A percentile compares a stretch with the other conserved stretches of the same genome.
Evolutionary conservation across 768 basidiomycete genomes (phyloP).

Genomic region (Lactifluus hygrophoroides): DNA sequence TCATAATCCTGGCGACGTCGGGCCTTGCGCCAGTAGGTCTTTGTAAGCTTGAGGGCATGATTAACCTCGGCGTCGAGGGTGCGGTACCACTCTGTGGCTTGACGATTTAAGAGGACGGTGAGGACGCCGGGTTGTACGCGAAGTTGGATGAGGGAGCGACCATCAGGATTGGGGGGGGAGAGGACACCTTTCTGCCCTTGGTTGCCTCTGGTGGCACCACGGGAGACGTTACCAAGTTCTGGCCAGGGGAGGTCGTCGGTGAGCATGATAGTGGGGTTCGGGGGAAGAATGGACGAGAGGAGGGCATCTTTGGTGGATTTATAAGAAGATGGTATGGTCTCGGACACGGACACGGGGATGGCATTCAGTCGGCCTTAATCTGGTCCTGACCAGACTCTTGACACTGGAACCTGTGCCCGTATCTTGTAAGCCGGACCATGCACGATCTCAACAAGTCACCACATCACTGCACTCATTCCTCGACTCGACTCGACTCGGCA

Average conservation of each 20-base stretch:
- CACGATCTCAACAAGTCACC: background rate
- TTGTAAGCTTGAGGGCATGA: slow-evolving; percentile 73
- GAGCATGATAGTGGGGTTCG: slow-evolving; percentile 28
- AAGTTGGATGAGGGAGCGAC: slow-evolving; percentile 69
- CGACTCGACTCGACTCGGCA: no score
- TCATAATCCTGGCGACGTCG: slow-evolving; percentile 78
- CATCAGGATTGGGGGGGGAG: slow-evolving; percentile 61
- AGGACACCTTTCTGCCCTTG: slow-evolving; percentile 80
- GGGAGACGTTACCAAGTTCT: slow-evolving; percentile 76
- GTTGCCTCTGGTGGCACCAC: slow-evolving; percentile 76
- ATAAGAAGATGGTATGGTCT: slow-evolving; percentile 3
- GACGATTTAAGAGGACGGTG: slow-evolving; percentile 62
- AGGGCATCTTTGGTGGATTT: slow-evolving; percentile 5
- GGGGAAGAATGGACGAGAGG: slow-evolving; percentile 5
- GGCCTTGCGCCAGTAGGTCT: slow-evolving; percentile 76
- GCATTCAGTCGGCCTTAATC: background rate
- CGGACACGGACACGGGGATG: background rate
- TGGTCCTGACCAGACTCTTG: no score
- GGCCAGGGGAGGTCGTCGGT: slow-evolving; percentile 81
- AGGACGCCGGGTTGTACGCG: slow-evolving; percentile 79
- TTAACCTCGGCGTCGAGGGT: slow-evolving; percentile 71
- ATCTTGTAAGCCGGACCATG: background rate
- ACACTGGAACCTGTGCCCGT: background rate
- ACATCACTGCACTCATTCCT: background rate
- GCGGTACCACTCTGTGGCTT: slow-evolving; percentile 78